A percentile compares a stretch with the other conserved stretches of the same genome.
Evolutionary conservation across 2,329 filamentous ascomycete species (phyloP).

Genomic region (Tothia fuscella): DNA sequence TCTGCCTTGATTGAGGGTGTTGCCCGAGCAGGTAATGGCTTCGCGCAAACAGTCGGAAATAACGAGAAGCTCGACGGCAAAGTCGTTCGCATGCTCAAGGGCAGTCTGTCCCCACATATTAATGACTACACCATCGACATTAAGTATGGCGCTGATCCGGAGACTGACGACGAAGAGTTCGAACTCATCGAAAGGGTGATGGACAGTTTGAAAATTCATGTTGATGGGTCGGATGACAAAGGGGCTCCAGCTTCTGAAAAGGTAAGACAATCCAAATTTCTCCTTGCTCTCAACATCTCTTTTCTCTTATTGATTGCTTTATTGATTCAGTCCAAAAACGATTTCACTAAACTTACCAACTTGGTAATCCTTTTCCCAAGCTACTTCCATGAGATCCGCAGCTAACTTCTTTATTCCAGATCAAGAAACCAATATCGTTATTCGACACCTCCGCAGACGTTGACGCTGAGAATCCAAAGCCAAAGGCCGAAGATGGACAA

Average conservation of each 20-base stretch:
- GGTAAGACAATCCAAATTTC: slow-evolving; percentile 5
- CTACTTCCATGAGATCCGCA: neutral
- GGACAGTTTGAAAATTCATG: slow-evolving; percentile 34
- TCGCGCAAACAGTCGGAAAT: slow-evolving; percentile 47
- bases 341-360: neutral
- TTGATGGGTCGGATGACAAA: slow-evolving; percentile 13
- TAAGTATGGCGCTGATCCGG: slow-evolving; percentile 36
- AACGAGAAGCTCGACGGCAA: slow-evolving; percentile 57
- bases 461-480: slow-evolving; percentile 23
- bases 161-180: slow-evolving; percentile 39
- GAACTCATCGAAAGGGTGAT: slow-evolving; percentile 49
- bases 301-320: neutral
- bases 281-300: slow-evolving; percentile 11
- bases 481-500: slow-evolving; percentile 15
- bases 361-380: neutral
- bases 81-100: slow-evolving; percentile 63
- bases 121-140: slow-evolving; percentile 52
- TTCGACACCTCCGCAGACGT: slow-evolving; percentile 42
- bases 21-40: slow-evolving; percentile 45
- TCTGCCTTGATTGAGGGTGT: slow-evolving; percentile 47
- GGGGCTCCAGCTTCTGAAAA: too few relatives aligned
- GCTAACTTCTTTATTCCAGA: slow-evolving; percentile 8
- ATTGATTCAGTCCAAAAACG: neutral
- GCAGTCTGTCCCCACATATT: slow-evolving; percentile 53
- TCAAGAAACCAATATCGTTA: slow-evolving; percentile 43